Percentiles rank a stretch among this genome's conserved stretches.
Conservation (phyloP, 768 basidiomycete species). For the Cubamyces sp. region DNA sequence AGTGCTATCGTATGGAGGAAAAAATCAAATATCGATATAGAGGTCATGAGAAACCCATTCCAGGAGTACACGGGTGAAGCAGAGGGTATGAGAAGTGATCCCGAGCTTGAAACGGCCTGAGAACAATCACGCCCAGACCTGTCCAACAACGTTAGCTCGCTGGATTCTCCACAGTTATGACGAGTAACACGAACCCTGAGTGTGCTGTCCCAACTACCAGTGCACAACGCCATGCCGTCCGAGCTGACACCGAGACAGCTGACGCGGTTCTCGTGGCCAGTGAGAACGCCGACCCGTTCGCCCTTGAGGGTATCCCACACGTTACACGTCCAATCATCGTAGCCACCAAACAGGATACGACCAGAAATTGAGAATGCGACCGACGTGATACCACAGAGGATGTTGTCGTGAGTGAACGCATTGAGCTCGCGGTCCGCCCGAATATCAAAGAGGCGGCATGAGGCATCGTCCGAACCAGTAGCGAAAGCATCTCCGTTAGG, state of each 20-base stretch:
- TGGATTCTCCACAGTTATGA: not conserved
- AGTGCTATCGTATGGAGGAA: constrained; percentile 49
- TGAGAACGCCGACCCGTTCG: constrained; percentile 95
- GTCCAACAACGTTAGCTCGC: constrained; percentile 7
- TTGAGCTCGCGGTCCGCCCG: constrained; percentile 97
- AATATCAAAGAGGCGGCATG: constrained; percentile 97
- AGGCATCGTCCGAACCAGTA: constrained; percentile 98
- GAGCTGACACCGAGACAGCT: constrained; percentile 94
- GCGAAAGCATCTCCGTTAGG: constrained; percentile 99
- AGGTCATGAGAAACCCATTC: constrained; percentile 20
- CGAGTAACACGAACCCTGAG: constrained; percentile 69
- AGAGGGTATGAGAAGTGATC: constrained; percentile 30
- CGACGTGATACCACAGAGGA: constrained; percentile 97
- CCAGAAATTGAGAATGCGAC: constrained; percentile 99
- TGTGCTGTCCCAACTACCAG: constrained; percentile 97
- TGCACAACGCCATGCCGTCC: constrained; percentile 98
- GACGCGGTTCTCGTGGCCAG: constrained; percentile 98
- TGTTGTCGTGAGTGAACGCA: constrained; percentile 97
- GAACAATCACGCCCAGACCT: constrained; percentile 82
- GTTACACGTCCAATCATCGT: constrained; percentile 99
- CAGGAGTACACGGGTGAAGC: constrained; percentile 31
- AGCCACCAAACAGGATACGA: constrained; percentile 96
- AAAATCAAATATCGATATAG: constrained; percentile 50
- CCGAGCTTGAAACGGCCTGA: constrained; percentile 7
- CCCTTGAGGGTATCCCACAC: constrained; percentile 99